phyloP scores from a whole-genome alignment of 352 stramenopile species.

The Elongisporangium anandrum region DNA sequence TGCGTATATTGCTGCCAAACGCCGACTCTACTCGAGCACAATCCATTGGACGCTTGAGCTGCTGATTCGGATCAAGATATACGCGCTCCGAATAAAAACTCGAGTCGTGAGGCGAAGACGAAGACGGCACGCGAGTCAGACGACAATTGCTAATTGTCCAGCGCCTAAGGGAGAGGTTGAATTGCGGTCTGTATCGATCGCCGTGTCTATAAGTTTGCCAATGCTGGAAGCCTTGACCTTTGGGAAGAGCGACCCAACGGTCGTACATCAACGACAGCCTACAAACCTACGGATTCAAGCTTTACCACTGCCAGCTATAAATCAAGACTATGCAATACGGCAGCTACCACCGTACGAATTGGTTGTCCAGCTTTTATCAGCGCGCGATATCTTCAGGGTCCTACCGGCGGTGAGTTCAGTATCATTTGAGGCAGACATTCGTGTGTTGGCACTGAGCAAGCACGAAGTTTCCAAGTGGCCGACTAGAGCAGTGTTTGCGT shows the following conservation, averaged over 20 bases:
- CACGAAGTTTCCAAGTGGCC: background rate
- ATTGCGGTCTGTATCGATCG: background rate
- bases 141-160: too few relatives aligned
- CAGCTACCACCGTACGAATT: constrained; percentile 18
- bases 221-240: background rate
- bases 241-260: too few relatives aligned
- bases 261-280: background rate
- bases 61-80: background rate
- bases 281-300: background rate
- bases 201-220: background rate
- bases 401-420: background rate
- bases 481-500: background rate
- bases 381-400: constrained; percentile 7
- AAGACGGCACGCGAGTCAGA: background rate
- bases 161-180: background rate
- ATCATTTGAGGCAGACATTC: background rate
- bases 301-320: background rate
- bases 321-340: background rate
- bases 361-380: constrained; percentile 15
- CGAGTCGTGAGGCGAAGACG: background rate
- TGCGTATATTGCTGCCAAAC: background rate
- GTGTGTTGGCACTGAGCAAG: background rate
- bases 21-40: background rate
- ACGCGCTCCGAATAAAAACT: background rate
- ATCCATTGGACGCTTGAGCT: background rate